Conservation (phyloP, 176 grass and related monocot genomes). For the Rhynchospora breviuscula region DNA sequence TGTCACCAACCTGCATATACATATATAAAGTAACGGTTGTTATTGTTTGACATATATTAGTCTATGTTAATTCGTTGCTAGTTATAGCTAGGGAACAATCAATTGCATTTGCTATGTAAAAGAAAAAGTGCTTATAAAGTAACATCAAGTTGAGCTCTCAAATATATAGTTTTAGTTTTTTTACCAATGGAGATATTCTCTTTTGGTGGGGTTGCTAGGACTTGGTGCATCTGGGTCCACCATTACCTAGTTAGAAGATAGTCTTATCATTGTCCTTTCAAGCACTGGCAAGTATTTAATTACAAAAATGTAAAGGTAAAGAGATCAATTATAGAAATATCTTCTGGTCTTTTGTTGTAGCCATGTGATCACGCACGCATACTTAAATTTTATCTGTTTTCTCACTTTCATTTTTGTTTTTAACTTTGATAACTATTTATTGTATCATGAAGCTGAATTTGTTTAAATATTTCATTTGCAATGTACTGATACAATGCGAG, state of each 20-base stretch:
- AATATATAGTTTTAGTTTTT: slow-evolving; percentile 29
- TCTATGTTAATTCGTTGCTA: slow-evolving; percentile 13
- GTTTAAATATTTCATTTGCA: not conserved
- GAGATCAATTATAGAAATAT: not conserved
- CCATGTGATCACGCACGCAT: not conserved
- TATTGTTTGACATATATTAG: slow-evolving; percentile 28
- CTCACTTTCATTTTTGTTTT: not conserved
- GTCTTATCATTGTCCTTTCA: slow-evolving; percentile 29
- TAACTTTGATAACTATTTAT: not conserved
- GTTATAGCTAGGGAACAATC: not conserved
- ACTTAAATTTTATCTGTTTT: not conserved
- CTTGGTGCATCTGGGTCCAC: slow-evolving; percentile 96
- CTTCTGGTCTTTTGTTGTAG: not conserved
- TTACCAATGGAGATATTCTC: slow-evolving; percentile 98
- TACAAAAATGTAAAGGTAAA: slow-evolving; percentile 13
- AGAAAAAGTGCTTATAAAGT: slow-evolving; percentile 13
- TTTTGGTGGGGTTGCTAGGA: slow-evolving; percentile 79
- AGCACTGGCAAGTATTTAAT: slow-evolving; percentile 8
- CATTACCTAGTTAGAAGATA: slow-evolving; percentile 72
- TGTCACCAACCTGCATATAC: slow-evolving; percentile 82
- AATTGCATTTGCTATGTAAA: not conserved
- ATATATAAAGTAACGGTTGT: slow-evolving; percentile 26
- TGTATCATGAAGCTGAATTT: not conserved
- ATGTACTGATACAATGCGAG: not conserved
- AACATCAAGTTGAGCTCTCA: slow-evolving; percentile 21